A percentile compares a stretch with the other conserved stretches of the same genome.
These are phyloP conservation scores for Xylaria palmicola DNA, from an alignment of 495 filamentous ascomycete species.

Conservation along the genomic window DNA sequence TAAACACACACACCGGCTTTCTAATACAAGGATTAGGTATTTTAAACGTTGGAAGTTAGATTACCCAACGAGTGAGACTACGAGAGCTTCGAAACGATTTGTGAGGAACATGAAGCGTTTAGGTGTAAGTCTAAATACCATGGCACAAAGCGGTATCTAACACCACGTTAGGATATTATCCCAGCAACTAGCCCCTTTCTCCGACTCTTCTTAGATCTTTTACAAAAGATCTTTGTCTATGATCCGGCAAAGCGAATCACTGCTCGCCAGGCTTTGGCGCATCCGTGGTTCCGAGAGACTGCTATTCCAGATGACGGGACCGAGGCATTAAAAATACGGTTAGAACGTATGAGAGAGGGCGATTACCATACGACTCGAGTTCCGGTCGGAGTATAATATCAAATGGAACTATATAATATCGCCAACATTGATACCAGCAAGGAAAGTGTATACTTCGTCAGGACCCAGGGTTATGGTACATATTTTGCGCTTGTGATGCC, in stretches of 20 bases:
- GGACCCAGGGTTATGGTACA: conserved; percentile 19
- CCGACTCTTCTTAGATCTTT: conserved; percentile 79
- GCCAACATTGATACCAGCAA: conserved; percentile 18
- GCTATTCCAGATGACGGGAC: conserved; percentile 85
- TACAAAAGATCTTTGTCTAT: conserved; percentile 91
- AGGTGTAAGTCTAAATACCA: conserved; percentile 55
- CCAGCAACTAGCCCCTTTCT: conserved; percentile 77
- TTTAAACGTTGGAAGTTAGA: conserved; percentile 82
- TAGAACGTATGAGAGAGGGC: conserved; percentile 47
- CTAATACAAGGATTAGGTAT: conserved; percentile 58
- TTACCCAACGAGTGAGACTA: conserved; percentile 85
- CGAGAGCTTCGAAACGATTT: conserved; percentile 84
- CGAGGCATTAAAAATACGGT: conserved; percentile 76
- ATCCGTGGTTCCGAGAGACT: conserved; percentile 90
- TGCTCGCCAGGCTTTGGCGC: conserved; percentile 84
- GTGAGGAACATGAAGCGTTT: conserved; percentile 93
- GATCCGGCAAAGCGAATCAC: conserved; percentile 88
- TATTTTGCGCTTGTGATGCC: conserved; percentile 12
- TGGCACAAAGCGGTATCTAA: conserved; percentile 27
- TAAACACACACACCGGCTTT: background rate
- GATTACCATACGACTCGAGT: conserved; percentile 27
- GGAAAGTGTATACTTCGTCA: conserved; percentile 29
- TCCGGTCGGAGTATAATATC: conserved; percentile 19
- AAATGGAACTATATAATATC: conserved; percentile 3
- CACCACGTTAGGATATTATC: conserved; percentile 73